phyloP scores from a whole-genome alignment of 192 early-diverging fungal species.

The Entrophospora sp. region DNA sequence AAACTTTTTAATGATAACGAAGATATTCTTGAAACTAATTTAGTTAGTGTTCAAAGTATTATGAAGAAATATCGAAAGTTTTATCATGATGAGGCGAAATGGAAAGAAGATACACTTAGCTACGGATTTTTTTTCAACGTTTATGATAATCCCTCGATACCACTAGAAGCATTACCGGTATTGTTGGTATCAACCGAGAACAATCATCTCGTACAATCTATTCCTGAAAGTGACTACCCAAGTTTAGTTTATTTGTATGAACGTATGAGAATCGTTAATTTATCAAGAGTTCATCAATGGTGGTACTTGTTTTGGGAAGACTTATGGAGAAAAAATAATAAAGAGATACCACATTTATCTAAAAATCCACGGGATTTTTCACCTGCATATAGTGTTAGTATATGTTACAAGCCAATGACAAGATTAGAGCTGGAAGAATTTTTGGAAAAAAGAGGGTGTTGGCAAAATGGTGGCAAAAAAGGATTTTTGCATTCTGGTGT shows the following conservation, averaged over 20 bases:
- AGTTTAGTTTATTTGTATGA: constrained; percentile 34
- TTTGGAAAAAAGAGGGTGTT: constrained; percentile 33
- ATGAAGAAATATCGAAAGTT: constrained; percentile 37
- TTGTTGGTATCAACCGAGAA: constrained; percentile 29
- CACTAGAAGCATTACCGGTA: constrained; percentile 23
- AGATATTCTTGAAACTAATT: constrained; percentile 36
- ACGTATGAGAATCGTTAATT: constrained; percentile 29
- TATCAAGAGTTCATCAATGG: constrained; percentile 35
- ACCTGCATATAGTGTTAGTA: constrained; percentile 50
- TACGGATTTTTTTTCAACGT: constrained; percentile 40
- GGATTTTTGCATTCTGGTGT: constrained; percentile 56
- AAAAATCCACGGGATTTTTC: constrained; percentile 44
- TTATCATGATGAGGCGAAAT: constrained; percentile 37
- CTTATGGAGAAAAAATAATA: constrained; percentile 48
- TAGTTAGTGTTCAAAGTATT: constrained; percentile 26
- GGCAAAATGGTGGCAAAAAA: constrained; percentile 28
- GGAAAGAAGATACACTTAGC: constrained; percentile 40
- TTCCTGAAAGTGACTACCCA: constrained; percentile 12
- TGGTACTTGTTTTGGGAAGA: constrained; percentile 70
- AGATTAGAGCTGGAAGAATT: constrained; percentile 45
- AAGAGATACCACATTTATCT: constrained; percentile 33
- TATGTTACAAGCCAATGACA: constrained; percentile 51
- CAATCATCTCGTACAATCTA: constrained; percentile 24
- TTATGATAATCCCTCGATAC: constrained; percentile 33
- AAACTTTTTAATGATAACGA: constrained; percentile 48